Evolutionary conservation across 2,329 filamentous ascomycete genomes (phyloP), one percentile per base, ranked within the genome.

Genomic region (Beauveria varroae): DNA sequence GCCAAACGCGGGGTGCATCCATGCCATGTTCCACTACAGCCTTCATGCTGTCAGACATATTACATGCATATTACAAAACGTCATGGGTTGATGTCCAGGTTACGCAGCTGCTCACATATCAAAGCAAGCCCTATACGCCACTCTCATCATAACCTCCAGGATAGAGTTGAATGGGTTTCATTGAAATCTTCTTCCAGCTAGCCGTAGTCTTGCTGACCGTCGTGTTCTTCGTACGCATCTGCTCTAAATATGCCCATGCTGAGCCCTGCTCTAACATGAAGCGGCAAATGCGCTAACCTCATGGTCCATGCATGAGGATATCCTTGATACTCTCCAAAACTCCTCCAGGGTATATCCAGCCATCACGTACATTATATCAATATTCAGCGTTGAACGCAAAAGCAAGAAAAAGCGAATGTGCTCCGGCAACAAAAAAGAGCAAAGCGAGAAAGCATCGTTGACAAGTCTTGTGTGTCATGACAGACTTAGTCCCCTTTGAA

Each of bases 291-390:
- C 46, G 43, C 58, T 43, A 49, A 20, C 28, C 58, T 49, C 41
- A 44, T 55, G 30, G 8, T 49, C 50, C 34, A 47, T 28, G 41
- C 41, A 55, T 43, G 30, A 60, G 41, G 41, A 43, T 55, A 46
- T 18, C 30, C 28, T 18, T 34, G 14, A 30, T 54, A 60, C 43
- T 37, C 46, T 54, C 57, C 50, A 61, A 51, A 56, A 56, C 18
- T 51, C 46, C 37, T 20, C 46, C 52, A n/a, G 59, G 59, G 59
- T 61, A 61, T 61, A 61, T 61, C 59, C 59, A 56, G 52, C 34
- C 46, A 51, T 61, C 51, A 22, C 46, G 26, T 61, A 57, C 59
- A 55, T 60, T 22, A 60, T 55, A 54, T 9, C 28, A 28, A 54
- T 41, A 55, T 28, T 41, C 30, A 51, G 40, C 56, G 22, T 43